A percentile compares a stretch with the other conserved stretches of the same genome.
Conservation (phyloP, 2,329 filamentous ascomycete species). For the Teratosphaeriaceae sp. region DNA sequence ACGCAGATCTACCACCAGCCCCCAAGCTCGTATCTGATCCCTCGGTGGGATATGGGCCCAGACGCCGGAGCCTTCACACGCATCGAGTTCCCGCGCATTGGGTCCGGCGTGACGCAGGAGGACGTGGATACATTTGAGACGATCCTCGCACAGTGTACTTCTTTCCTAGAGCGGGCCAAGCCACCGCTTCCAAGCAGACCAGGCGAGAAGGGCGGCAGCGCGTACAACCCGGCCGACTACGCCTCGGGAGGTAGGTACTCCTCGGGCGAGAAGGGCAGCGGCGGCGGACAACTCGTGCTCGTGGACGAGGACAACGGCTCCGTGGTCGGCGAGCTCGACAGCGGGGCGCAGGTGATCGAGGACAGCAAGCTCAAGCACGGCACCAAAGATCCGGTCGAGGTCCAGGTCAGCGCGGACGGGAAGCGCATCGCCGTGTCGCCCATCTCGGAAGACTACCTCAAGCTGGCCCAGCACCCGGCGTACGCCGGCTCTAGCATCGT, state of each 20-base stretch:
- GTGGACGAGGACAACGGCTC: conserved; percentile 95
- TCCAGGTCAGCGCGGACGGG: conserved; percentile 64
- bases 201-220: conserved; percentile 28
- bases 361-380: conserved; percentile 69
- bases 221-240: conserved; percentile 83
- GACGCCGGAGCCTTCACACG: conserved; percentile 86
- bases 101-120: conserved; percentile 73
- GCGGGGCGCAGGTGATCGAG: conserved; percentile 75
- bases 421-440: conserved; percentile 63
- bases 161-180: conserved; percentile 79
- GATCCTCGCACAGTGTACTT: conserved; percentile 94
- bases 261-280: conserved; percentile 38
- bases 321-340: conserved; percentile 83
- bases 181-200: conserved; percentile 42
- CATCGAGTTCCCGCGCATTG: conserved; percentile 75
- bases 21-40: conserved; percentile 86
- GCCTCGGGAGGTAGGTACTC: conserved; percentile 62
- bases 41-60: conserved; percentile 86
- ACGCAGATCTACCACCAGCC: conserved; percentile 98
- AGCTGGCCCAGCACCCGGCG: conserved; percentile 77
- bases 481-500: conserved; percentile 85
- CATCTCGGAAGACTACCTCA: conserved; percentile 63
- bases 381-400: conserved; percentile 86
- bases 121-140: conserved; percentile 96
- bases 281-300: conserved; percentile 79